These are phyloP conservation scores for Phytophthora brassicae DNA, from an alignment of 352 stramenopile species.

Conservation along the genomic window DNA sequence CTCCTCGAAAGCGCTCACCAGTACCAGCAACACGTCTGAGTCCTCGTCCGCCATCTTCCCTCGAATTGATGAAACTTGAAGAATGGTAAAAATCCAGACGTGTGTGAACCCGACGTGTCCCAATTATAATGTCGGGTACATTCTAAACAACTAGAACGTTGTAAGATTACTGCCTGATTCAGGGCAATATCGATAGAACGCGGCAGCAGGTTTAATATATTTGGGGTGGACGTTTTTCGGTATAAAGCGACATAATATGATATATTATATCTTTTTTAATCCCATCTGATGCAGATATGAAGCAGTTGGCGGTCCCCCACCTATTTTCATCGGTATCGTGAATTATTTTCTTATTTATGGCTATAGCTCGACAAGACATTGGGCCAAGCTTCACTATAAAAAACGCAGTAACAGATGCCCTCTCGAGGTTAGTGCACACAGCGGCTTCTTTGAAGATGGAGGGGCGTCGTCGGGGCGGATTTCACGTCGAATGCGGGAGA, in stretches of 20 bases:
- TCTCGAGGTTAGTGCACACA: too few relatives aligned
- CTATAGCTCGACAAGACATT: too few relatives aligned
- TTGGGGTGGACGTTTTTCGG: conserved; percentile 2
- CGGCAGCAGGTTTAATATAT: background rate
- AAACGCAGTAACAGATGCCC: too few relatives aligned
- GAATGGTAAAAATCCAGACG: conserved; percentile 1
- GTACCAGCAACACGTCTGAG: background rate
- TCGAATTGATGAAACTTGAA: background rate
- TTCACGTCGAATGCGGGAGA: too few relatives aligned
- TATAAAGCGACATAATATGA: conserved; percentile 13
- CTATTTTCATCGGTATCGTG: too few relatives aligned
- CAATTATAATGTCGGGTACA: conserved; percentile 4
- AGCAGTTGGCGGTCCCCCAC: too few relatives aligned
- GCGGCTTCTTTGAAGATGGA: too few relatives aligned
- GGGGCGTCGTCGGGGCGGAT: too few relatives aligned
- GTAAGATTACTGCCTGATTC: background rate
- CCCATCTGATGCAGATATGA: conserved; percentile 16
- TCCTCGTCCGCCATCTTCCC: too few relatives aligned
- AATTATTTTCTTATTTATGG: too few relatives aligned
- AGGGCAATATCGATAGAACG: background rate
- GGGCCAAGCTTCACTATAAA: too few relatives aligned
- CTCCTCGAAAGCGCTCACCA: too few relatives aligned
- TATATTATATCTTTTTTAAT: conserved; percentile 9
- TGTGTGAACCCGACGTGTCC: background rate
- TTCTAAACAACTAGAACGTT: background rate